These are phyloP conservation scores for Magnaporthiopsis incrustans DNA, from an alignment of 2,329 filamentous ascomycete genomes.

Conservation along the genomic window DNA sequence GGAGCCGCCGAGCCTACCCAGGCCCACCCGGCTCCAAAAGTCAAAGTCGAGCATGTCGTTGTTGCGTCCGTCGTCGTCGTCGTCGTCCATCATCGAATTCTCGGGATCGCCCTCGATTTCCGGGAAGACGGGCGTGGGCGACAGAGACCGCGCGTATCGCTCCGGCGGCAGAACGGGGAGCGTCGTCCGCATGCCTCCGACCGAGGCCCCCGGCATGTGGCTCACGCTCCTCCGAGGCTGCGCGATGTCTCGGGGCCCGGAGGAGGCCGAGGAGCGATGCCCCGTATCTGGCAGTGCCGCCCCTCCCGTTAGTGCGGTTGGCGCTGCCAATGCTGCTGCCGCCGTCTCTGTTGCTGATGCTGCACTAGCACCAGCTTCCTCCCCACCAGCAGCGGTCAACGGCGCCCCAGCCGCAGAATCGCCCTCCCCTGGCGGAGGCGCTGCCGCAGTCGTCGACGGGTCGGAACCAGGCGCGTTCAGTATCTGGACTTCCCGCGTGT, in stretches of 20 bases:
- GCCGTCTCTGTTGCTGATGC: background rate
- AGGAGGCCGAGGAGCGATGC: background rate
- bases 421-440: too few species aligned
- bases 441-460: background rate
- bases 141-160: conserved; percentile 36
- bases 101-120: conserved; percentile 8
- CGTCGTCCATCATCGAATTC: conserved; percentile 6
- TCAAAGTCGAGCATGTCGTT: conserved; percentile 45
- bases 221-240: conserved; percentile 1
- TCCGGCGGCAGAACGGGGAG: conserved; percentile 25
- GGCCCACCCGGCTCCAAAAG: conserved; percentile 44
- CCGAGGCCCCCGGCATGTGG: conserved; percentile 6
- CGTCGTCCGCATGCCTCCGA: conserved; percentile 20
- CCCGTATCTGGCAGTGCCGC: too few species aligned
- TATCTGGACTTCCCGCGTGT: conserved; percentile 54
- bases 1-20: conserved; percentile 18
- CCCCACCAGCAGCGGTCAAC: background rate
- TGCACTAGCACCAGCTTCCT: too few species aligned
- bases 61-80: conserved; percentile 34
- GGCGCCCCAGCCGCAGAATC: background rate
- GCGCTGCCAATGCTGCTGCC: too few species aligned
- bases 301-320: background rate
- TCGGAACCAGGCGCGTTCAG: conserved; percentile 38
- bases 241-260: background rate
- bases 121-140: conserved; percentile 23